Percentiles rank a stretch among this genome's conserved stretches.
These are phyloP conservation scores for Pseudocercospora crystallina DNA, from an alignment of 2,329 filamentous ascomycete genomes.

Conservation along the genomic window DNA sequence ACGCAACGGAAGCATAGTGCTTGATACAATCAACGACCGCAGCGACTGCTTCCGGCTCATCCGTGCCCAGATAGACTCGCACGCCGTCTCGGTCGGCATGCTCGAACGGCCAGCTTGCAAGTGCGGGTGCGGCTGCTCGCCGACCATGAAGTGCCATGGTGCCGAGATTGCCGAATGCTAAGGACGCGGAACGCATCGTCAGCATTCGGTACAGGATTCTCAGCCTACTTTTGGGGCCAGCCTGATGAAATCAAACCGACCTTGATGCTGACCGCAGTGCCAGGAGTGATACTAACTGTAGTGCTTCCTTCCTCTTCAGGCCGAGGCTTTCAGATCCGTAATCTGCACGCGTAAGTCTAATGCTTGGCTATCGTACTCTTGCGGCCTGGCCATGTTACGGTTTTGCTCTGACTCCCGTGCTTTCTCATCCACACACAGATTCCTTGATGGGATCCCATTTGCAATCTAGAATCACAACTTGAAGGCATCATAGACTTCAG, in stretches of 20 bases:
- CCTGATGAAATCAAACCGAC: not conserved
- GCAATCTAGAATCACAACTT: no score
- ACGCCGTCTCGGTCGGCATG: conserved; percentile 1
- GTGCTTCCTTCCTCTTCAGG: not conserved
- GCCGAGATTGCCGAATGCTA: conserved; percentile 10
- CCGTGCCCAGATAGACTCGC: conserved; percentile 1
- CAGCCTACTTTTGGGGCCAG: not conserved
- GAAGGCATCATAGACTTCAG: no score
- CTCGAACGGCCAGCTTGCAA: not conserved
- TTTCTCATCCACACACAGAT: not conserved
- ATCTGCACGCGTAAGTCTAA: not conserved
- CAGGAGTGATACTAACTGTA: not conserved
- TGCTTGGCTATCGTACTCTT: not conserved
- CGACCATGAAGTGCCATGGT: not conserved
- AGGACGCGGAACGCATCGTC: not conserved
- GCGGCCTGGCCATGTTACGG: not conserved
- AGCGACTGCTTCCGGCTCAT: not conserved
- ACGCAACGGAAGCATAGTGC: not conserved
- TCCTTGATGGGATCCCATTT: not conserved
- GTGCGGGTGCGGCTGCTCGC: conserved; percentile 4
- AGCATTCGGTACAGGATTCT: not conserved
- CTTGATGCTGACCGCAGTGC: not conserved
- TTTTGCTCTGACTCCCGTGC: not conserved
- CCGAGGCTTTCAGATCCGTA: conserved; percentile 2
- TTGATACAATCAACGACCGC: not conserved